Base-by-base conservation (phyloP, 2,329 filamentous ascomycete species). In the Trichophyton mentagrophytes region DNA sequence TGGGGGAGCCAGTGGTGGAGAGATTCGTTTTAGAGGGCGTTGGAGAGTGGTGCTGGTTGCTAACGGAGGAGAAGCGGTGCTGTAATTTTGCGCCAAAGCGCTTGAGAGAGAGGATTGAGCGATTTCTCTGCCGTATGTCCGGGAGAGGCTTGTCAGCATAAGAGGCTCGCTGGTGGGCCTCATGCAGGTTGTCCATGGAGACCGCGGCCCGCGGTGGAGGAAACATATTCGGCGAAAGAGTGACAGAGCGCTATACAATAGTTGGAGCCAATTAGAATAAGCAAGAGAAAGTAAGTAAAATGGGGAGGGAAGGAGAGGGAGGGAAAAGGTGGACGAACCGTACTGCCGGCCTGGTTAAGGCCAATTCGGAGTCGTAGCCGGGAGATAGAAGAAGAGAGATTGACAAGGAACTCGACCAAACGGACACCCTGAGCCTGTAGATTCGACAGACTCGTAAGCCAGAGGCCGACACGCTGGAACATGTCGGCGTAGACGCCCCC, bases 401-500 rank as follows among this genome's bases (percentile, higher is more conserved):
- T 38, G 38, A 57, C 55, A 6, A 57, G 55, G 11, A 38, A 42
- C 55, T 57, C 55, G n/a, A 42, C 33, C 4, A 57, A 30, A 8
- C 33, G 30, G 30, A 38, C n/a, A 8, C 55, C 55, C 38, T 57
- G 55, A 15, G 55, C 15, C 17, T 42, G 55, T 6, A 57, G 55
- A 13, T 57, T 42, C n/a, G 55, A 36, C 13, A 57, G 33, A 57
- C 33, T 42, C 9, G 55, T 57, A 17, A 42, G 38, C 55, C 55
- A 57, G n/a, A 57, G 38, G n/a, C 33, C 55, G 9, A 57, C 55
- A 3, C 55, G 27, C 22, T 42, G 55, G n/a, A 57, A 57, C 30
- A 57, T 57, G n/a, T 57, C 55, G 22, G 55, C 55, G 33, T 57
- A 42, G 44, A 36, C 38, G 15, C 25, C 61, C 51, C 40, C 42